Evolutionary conservation across 805 yeast genomes (phyloP).

Genomic region (Yamadazyma akitaensis): DNA sequence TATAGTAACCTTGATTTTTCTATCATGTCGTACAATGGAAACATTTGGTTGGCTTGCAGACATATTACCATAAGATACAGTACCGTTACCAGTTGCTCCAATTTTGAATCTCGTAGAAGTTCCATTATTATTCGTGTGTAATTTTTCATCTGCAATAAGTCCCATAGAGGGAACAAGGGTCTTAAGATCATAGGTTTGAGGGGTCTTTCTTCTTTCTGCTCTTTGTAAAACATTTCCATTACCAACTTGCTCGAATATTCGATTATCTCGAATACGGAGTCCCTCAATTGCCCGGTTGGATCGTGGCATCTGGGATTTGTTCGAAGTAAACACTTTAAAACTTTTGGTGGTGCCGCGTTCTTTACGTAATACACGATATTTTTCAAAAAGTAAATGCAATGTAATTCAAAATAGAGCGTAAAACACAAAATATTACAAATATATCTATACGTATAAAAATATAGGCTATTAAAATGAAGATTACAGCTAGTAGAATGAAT

Average conservation of each 20-base stretch:
- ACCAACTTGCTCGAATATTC: conserved; percentile 22
- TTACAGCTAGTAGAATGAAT: conserved; percentile 3
- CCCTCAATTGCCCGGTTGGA: conserved; percentile 16
- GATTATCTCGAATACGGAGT: conserved; percentile 29
- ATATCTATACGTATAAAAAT: conserved; percentile 2
- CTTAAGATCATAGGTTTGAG: neutral
- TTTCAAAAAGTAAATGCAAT: too few relatives aligned
- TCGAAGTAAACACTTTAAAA: conserved; percentile 1
- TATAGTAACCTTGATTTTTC: neutral
- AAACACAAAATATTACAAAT: conserved; percentile 1
- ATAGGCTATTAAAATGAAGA: conserved; percentile 1
- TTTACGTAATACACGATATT: conserved; percentile 1
- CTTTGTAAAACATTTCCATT: conserved; percentile 17
- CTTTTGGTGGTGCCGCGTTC: conserved; percentile 2
- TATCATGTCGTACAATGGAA: neutral
- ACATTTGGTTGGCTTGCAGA: neutral
- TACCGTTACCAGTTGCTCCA: neutral
- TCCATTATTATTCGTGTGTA: neutral
- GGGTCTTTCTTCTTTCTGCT: conserved; percentile 21
- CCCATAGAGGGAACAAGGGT: neutral
- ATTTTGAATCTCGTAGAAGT: neutral
- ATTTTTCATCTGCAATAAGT: neutral
- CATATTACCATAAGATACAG: neutral
- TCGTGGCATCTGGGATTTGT: neutral
- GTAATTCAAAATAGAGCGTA: neutral